Evolutionary conservation across 2,329 filamentous ascomycete species (phyloP).

Genomic region (Amauroascus verrucosus): DNA sequence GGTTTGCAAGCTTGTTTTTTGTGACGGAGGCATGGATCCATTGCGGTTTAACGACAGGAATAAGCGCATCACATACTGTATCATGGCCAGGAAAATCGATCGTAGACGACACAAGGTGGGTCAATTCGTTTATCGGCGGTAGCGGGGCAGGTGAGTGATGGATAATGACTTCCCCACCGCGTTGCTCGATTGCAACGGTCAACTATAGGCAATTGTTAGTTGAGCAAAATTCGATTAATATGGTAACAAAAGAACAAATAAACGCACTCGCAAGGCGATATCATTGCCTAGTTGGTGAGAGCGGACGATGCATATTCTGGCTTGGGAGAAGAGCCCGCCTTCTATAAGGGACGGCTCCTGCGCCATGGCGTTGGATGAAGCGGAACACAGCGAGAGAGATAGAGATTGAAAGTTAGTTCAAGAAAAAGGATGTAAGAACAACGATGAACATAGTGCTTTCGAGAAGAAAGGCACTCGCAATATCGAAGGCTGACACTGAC

Average conservation of each 20-base stretch:
- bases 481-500: background rate
- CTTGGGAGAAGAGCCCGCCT: constrained; percentile 36
- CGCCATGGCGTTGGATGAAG: constrained; percentile 20
- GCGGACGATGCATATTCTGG: constrained; percentile 38
- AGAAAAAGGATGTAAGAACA: background rate
- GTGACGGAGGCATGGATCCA: constrained; percentile 68
- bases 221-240: too few relatives aligned
- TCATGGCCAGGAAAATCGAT: constrained; percentile 87
- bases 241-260: background rate
- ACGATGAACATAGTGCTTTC: background rate
- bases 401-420: background rate
- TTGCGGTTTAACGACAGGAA: constrained; percentile 69
- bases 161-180: constrained; percentile 41
- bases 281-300: constrained; percentile 33
- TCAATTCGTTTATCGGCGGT: constrained; percentile 40
- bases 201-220: background rate
- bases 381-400: background rate
- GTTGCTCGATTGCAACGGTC: constrained; percentile 36
- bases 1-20: constrained; percentile 61
- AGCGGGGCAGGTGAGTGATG: constrained; percentile 30
- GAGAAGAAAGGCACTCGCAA: background rate
- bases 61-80: constrained; percentile 62
- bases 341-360: constrained; percentile 19
- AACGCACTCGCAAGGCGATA: constrained; percentile 33
- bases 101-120: constrained; percentile 62